Conservation (phyloP, 2,329 filamentous ascomycete species). For the Stenocarpella maydis region DNA sequence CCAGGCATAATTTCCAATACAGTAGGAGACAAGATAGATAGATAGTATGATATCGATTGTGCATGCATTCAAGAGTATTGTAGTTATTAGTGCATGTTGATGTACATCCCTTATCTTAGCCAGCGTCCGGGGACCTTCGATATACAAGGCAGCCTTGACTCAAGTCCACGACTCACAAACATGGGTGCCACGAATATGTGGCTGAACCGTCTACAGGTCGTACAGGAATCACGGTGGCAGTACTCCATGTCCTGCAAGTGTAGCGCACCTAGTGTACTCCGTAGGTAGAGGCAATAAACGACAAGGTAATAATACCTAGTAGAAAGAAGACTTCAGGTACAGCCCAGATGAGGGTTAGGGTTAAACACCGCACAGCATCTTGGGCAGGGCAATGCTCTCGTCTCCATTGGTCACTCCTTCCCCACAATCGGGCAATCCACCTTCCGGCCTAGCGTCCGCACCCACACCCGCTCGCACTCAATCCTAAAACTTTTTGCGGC, state of each 20-base stretch:
- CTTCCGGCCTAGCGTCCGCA: constrained; percentile 27
- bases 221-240: too few relatives aligned
- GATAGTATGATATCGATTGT: too few relatives aligned
- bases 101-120: not conserved
- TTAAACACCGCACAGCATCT: not conserved
- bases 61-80: too few relatives aligned
- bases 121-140: not conserved
- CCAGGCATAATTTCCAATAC: too few relatives aligned
- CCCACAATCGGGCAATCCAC: constrained; percentile 25
- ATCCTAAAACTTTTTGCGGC: constrained; percentile 17
- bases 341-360: not conserved
- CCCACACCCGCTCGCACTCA: constrained; percentile 2
- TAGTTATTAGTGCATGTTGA: not conserved
- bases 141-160: not conserved
- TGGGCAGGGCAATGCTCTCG: constrained; percentile 3
- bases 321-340: too few relatives aligned
- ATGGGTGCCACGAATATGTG: not conserved
- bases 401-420: constrained; percentile 2
- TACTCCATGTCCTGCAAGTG: too few relatives aligned
- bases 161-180: not conserved
- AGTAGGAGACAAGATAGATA: too few relatives aligned
- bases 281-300: too few relatives aligned
- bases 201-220: not conserved
- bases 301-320: too few relatives aligned
- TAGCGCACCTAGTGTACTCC: too few relatives aligned